Percentiles rank a stretch among this genome's conserved stretches.
Conservation (phyloP, 495 filamentous ascomycete genomes). For the Pseudoneurospora amorphoporcata region DNA sequence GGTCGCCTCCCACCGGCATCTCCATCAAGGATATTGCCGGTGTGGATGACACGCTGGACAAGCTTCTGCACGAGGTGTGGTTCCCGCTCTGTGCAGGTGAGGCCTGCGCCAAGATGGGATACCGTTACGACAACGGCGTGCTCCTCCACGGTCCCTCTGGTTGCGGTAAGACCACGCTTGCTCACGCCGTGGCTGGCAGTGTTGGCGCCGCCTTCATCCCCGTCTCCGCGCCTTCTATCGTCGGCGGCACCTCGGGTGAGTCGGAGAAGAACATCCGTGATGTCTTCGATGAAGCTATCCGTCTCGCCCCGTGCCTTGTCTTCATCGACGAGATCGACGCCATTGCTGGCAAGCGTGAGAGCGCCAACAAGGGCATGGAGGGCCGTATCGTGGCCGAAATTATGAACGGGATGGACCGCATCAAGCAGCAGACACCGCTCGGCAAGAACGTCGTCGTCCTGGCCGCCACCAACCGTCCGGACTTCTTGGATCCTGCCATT, state of each 20-base stretch:
- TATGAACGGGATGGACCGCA: conserved; percentile 77
- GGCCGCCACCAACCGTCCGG: conserved; percentile 87
- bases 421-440: conserved; percentile 66
- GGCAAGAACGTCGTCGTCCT: conserved; percentile 90
- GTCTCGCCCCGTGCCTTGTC: conserved; percentile 79
- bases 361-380: conserved; percentile 94
- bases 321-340: conserved; percentile 97
- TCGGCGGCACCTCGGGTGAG: conserved; percentile 93
- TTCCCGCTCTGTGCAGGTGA: conserved; percentile 61
- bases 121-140: conserved; percentile 77
- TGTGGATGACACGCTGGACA: conserved; percentile 64
- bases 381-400: conserved; percentile 91
- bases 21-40: conserved; percentile 78
- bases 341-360: conserved; percentile 89
- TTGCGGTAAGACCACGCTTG: conserved; percentile 92
- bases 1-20: conserved; percentile 63
- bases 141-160: conserved; percentile 88
- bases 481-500: conserved; percentile 79
- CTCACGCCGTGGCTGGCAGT: conserved; percentile 79
- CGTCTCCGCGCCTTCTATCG: conserved; percentile 78
- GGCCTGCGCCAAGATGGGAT: conserved; percentile 43
- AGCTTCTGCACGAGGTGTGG: conserved; percentile 72
- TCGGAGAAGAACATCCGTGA: conserved; percentile 92
- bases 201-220: conserved; percentile 80
- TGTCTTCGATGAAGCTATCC: conserved; percentile 80